A percentile compares a stretch with the other conserved stretches of the same genome.
Conservation (phyloP, 75 land plant genomes). For the Pinus taeda region DNA sequence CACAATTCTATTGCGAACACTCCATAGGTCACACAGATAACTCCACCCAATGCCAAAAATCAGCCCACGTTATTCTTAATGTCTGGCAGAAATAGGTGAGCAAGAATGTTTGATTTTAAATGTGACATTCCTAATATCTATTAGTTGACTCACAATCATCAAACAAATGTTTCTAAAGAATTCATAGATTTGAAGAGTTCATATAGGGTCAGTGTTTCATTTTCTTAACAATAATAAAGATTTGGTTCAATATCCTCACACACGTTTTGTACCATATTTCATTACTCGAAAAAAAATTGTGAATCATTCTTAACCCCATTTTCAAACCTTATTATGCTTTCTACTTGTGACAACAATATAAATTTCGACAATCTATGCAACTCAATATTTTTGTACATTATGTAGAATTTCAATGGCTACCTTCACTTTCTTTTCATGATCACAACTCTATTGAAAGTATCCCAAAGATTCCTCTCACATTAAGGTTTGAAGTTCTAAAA, state of each 20-base stretch:
- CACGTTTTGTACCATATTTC: too few relatives aligned
- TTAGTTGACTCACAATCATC: conserved; percentile 21
- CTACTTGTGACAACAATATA: conserved; percentile 60
- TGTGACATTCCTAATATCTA: conserved; percentile 22
- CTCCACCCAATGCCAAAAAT: conserved; percentile 26
- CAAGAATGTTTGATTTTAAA: conserved; percentile 8
- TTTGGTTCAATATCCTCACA: conserved; percentile 91
- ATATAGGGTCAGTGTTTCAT: conserved; percentile 61
- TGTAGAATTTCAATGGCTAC: conserved; percentile 80
- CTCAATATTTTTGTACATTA: conserved; percentile 65
- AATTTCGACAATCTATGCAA: conserved; percentile 85
- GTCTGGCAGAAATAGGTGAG: conserved; percentile 20
- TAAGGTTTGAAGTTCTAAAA: too few relatives aligned
- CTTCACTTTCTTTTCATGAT: conserved; percentile 46
- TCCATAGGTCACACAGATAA: conserved; percentile 28
- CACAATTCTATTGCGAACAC: conserved; percentile 26
- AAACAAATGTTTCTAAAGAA: background rate
- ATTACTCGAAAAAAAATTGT: conserved; percentile 49
- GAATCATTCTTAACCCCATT: conserved; percentile 56
- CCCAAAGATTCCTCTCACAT: too few relatives aligned
- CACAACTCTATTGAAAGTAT: conserved; percentile 31
- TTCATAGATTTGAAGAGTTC: too few relatives aligned
- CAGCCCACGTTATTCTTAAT: conserved; percentile 23
- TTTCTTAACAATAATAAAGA: conserved; percentile 75
- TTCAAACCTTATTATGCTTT: conserved; percentile 51